These are phyloP conservation scores for Metroxylon sagu DNA, from an alignment of 176 grass and related monocot species.

Conservation along the genomic window DNA sequence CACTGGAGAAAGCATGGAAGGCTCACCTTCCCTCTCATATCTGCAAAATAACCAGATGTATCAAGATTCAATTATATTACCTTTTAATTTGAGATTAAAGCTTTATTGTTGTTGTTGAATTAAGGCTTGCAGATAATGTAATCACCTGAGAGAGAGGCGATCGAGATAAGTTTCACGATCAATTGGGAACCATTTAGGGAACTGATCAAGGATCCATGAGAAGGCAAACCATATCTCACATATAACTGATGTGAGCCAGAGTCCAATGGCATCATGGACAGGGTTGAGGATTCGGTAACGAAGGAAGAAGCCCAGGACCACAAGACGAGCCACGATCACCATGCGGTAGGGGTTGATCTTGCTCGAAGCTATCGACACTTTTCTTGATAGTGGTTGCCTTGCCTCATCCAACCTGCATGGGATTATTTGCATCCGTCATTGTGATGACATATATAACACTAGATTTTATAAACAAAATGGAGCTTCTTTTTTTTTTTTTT, in stretches of 20 bases:
- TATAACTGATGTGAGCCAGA: slow-evolving; percentile 5
- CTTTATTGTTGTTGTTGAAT: too few species aligned
- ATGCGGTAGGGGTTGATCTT: slow-evolving; percentile 55
- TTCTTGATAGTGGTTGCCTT: slow-evolving; percentile 81
- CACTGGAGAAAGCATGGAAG: slow-evolving; percentile 65
- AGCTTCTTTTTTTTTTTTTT: too few species aligned
- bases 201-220: slow-evolving; percentile 93
- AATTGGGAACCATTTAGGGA: slow-evolving; percentile 98
- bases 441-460: too few species aligned
- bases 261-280: slow-evolving; percentile 6
- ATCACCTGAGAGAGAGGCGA: slow-evolving; percentile 64
- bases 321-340: slow-evolving; percentile 11
- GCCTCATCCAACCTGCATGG: slow-evolving; percentile 72
- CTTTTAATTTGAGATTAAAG: too few species aligned
- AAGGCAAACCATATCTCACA: slow-evolving; percentile 16
- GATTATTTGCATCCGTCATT: too few species aligned
- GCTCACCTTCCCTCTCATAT: slow-evolving; percentile 89
- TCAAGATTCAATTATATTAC: too few species aligned
- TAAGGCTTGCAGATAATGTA: neutral
- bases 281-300: slow-evolving; percentile 15
- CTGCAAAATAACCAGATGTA: slow-evolving; percentile 18
- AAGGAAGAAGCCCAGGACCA: slow-evolving; percentile 11
- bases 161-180: slow-evolving; percentile 96
- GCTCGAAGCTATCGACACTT: slow-evolving; percentile 94
- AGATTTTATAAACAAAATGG: too few species aligned